These are phyloP conservation scores for Cornus controversa DNA, from an alignment of 148 eudicot species.

Conservation along the genomic window DNA sequence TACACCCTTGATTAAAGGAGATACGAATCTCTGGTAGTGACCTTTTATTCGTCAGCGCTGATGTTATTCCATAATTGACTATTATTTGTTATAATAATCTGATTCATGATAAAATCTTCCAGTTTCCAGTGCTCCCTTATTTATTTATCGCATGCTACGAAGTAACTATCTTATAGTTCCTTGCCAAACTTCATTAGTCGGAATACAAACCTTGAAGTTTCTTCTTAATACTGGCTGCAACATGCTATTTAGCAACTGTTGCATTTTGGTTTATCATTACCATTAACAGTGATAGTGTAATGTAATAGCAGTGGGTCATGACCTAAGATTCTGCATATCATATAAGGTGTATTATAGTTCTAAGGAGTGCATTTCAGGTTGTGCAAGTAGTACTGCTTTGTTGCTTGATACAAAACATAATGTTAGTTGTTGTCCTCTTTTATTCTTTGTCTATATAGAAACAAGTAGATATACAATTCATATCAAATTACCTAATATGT, in stretches of 20 bases:
- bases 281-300: not conserved
- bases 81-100: not conserved
- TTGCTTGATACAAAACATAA: not conserved
- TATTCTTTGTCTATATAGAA: not conserved
- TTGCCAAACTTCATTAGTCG: not conserved
- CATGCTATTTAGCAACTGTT: not conserved
- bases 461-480: not conserved
- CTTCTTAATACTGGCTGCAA: not conserved
- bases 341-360: not conserved
- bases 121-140: not conserved
- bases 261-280: not conserved
- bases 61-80: not conserved
- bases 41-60: not conserved
- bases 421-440: not conserved
- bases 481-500: not conserved
- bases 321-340: not conserved
- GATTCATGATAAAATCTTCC: not conserved
- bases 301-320: not conserved
- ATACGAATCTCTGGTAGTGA: too few relatives aligned
- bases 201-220: not conserved
- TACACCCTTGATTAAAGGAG: too few relatives aligned
- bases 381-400: not conserved
- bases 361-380: not conserved
- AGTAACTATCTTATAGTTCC: not conserved
- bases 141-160: not conserved